These are phyloP conservation scores for Chrysophaeum taylorii DNA, from an alignment of 352 stramenopile species.

Conservation along the genomic window DNA sequence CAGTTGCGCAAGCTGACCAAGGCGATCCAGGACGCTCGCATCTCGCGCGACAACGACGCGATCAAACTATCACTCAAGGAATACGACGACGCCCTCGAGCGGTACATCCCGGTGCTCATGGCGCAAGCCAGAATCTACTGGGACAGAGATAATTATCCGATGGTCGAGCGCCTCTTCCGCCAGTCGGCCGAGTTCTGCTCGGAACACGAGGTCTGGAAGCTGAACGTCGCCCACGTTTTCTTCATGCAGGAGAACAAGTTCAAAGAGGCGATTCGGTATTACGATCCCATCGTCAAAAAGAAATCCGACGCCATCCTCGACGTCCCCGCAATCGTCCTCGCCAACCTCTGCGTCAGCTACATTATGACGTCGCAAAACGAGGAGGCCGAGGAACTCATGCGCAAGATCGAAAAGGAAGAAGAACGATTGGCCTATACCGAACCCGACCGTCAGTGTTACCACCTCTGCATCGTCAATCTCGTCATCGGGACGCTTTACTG, in stretches of 20 bases:
- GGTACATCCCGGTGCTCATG: constrained; percentile 91
- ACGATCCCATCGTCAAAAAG: constrained; percentile 81
- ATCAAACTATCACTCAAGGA: constrained; percentile 78
- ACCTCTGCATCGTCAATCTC: constrained; percentile 94
- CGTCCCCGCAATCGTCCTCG: constrained; percentile 86
- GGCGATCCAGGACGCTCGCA: constrained; percentile 77
- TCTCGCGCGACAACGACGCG: constrained; percentile 75
- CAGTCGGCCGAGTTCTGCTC: constrained; percentile 87
- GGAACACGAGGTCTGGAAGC: constrained; percentile 83
- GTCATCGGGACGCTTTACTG: constrained; percentile 95
- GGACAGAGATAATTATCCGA: constrained; percentile 87
- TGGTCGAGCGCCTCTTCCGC: constrained; percentile 87
- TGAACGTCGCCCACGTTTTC: constrained; percentile 89
- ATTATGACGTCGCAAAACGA: constrained; percentile 95
- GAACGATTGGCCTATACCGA: constrained; percentile 69
- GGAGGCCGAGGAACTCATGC: constrained; percentile 82
- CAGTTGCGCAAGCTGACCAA: constrained; percentile 81
- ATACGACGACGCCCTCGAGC: constrained; percentile 82
- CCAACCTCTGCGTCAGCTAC: constrained; percentile 90
- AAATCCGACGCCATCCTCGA: constrained; percentile 58
- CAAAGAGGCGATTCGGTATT: constrained; percentile 68
- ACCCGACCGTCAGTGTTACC: constrained; percentile 67
- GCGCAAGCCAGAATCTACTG: constrained; percentile 89
- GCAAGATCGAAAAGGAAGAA: constrained; percentile 85
- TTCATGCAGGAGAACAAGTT: constrained; percentile 75